Percentiles rank a stretch among this genome's conserved stretches.
Evolutionary conservation across 371 early-diverging fungal genomes (phyloP).

Genomic region (Basidiobolus meristosporus): DNA sequence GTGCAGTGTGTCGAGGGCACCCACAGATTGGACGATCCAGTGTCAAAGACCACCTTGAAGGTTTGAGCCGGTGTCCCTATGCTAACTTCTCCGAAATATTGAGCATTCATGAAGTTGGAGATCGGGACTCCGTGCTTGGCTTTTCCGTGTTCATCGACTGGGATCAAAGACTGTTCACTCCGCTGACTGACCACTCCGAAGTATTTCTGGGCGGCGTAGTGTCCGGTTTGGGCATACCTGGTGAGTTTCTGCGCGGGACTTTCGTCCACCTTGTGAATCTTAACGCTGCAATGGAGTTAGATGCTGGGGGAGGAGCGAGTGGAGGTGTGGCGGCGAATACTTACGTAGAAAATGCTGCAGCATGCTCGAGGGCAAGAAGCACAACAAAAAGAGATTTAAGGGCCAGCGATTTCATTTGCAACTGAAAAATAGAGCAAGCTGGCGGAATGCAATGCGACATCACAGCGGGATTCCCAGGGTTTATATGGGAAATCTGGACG

Average conservation of each 20-base stretch:
- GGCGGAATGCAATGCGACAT: no score
- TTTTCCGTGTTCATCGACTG: slow-evolving; percentile 28
- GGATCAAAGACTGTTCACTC: slow-evolving; percentile 17
- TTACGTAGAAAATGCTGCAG: no score
- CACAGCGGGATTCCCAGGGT: no score
- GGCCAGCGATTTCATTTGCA: no score
- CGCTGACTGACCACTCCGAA: slow-evolving; percentile 22
- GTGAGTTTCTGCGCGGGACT: slow-evolving; percentile 36
- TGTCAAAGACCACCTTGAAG: slow-evolving; percentile 87
- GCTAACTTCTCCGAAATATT: slow-evolving; percentile 73
- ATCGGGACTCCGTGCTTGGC: slow-evolving; percentile 64
- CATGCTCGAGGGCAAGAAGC: no score
- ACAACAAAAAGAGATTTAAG: no score
- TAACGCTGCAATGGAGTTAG: no score
- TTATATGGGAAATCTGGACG: no score
- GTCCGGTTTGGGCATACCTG: slow-evolving; percentile 35
- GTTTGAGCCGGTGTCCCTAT: slow-evolving; percentile 73
- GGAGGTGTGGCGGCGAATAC: no score
- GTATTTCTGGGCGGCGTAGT: slow-evolving; percentile 57
- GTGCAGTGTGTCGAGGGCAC: slow-evolving; percentile 87
- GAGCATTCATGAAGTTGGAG: slow-evolving; percentile 89
- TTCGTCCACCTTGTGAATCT: slow-evolving; percentile 48
- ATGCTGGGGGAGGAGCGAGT: slow-evolving; percentile 33
- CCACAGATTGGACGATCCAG: slow-evolving; percentile 90
- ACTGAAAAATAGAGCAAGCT: no score